Base-by-base conservation (phyloP, 257 asterid species). In the Forsythia viridissima region DNA sequence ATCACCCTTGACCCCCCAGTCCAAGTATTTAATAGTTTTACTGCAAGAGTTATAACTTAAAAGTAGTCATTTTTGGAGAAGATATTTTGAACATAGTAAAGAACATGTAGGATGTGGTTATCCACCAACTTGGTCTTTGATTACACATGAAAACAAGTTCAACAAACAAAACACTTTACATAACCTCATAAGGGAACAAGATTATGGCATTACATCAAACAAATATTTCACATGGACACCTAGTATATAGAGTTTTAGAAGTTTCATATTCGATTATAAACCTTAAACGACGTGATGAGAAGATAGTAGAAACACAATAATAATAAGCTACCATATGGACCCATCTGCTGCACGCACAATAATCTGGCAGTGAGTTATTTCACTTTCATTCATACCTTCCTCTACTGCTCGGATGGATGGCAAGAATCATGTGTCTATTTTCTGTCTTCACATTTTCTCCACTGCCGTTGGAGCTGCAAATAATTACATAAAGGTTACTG, bases 401-500 rank as follows among this genome's bases (percentile, higher is more conserved):
- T 4, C 68, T 59, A 43, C 30, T 61, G 75, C 75, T 73, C 8
- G 70, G 70, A 65, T 76, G 75, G 86, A 68, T 70, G 77, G 82
- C 87, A 80, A 78, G 72, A 70, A 75, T 69, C 90, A 48, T 78
- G 81, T 24, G 30, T 76, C 82, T 87, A 87, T n/a, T 80, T 84
- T 78, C 85, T 85, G 87, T 75, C 82, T 59, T 74, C 87, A 77
- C 81, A 69, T 69, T 87, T 87, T 48, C 34, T 87, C 88, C 46
- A 71, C 76, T 36, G 86, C 88, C 88, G 88, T 84, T 52, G 90
- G 90, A 80, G 90, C 90, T 87, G 85, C 83, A 78, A 44, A 80
- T 4, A 75, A 11, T 59, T 39, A 73, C 70, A 75, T 36, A 46
- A 1, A 37, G 38, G 80, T 77, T 72, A 77, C 24, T 2, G 48